Base-by-base conservation (phyloP, 768 basidiomycete genomes). In the Lentinula detonsa region DNA sequence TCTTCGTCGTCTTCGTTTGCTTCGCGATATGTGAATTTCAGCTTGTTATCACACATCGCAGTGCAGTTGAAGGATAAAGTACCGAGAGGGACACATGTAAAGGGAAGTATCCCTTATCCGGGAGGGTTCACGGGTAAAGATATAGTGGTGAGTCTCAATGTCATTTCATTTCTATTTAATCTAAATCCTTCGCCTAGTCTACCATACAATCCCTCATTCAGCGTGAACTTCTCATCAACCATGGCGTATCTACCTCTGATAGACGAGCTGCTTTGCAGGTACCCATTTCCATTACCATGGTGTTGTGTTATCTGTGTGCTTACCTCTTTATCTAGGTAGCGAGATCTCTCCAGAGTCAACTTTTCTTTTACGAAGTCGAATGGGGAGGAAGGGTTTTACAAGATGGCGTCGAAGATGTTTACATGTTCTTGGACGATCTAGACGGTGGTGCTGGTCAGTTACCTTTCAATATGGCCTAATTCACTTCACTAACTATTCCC, bases 341-440 rank as follows among this genome's bases (percentile, higher is more conserved):
- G 4, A 86, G 93, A 42, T 92, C 91, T 61, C 78, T 98, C 40
- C 95, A 98, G 69, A 88, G 84, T 61, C 93, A 96, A 70, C 81
- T 98, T 4, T 98, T 94, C 79, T 95, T 97, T 73, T 93, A 93
- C 69, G 96, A 98, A 71, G 95, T 98, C 6, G 95, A 98, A 69
- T 96, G 95, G 92, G 93, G 90, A 34, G 86, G 87, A 54, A 85
- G 87, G 18, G 79, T 87, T 1, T 74, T 97, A 59, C 85, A 90
- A 60, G 94, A 95, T 68, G 87, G 90, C 3, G 90, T 95, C 4
- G 94, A 95, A 67, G 93, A 95, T 63, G 94, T 97, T 5, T 97
- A 91, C 74, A 91, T 90, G 80, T 96, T 97, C 72, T 77, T 92
- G 68, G 93, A 93, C 61, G 94, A 95, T 64, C 79, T 82, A 42